Evolutionary conservation across 192 early-diverging fungal species (phyloP), one percentile per base, ranked within the genome.

Genomic region (Mortierella alpina): DNA sequence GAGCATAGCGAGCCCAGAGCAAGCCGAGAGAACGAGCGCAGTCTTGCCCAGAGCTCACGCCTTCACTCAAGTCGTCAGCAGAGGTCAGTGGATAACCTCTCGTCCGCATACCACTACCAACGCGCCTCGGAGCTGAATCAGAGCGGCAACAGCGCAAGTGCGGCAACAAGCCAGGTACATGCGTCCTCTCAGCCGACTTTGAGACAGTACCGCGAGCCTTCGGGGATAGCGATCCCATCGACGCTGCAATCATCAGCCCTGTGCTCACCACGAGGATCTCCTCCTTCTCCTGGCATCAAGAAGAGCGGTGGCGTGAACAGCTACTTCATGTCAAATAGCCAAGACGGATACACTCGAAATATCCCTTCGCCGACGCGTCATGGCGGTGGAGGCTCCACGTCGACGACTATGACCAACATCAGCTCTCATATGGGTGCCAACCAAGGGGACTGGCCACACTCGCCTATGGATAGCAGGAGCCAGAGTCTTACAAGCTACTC

Each of bases 101-200:
- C 68, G 6, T 78, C 75, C 10, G 66, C 75, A 11, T 72, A 79
- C 50, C 67, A 67, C 49, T 66, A 61, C 59, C 66, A 62, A 40
- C 63, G 64, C 0, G 75, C 75, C 14, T 12, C 62, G 15, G 75
- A 76, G 11, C 39, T 59, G n/a, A 54, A 56, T 31, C 31, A 31
- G 31, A 31, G 31, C 45, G 55, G 59, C 45, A 53, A 15, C n/a
- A 55, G 22, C 47, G 18, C 31, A 2, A 17, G 18, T 42, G 39
- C 63, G 14, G 54, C 23, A 45, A 7, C 64, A n/a, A 54, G 59
- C n/a, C 45, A 17, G 59, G 31, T 31, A 3, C 31, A 31, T 31
- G 31, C 31, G 31, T 31, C 31, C 31, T 31, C 31, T 31, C 18
- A n/a, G 8, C 50, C 62, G 5, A 5, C 62, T 57, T 11, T 11